Evolutionary conservation across 2,329 filamentous ascomycete genomes (phyloP).

Genomic region (Colletotrichum costaricense): DNA sequence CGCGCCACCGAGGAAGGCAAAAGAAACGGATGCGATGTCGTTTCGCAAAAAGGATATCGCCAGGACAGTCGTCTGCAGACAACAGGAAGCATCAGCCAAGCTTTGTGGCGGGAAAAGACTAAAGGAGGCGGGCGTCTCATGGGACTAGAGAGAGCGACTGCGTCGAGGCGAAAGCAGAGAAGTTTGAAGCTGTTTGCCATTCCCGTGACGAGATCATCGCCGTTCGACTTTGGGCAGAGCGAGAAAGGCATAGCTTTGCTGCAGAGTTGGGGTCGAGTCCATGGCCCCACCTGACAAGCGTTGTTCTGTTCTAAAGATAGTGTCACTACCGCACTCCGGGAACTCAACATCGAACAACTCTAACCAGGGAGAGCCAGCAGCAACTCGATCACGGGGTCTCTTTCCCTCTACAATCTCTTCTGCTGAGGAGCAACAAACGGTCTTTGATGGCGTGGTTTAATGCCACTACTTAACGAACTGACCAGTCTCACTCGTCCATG

Average conservation of each 20-base stretch:
- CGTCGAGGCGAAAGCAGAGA: not conserved
- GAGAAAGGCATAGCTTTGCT: not conserved
- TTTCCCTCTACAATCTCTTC: not conserved
- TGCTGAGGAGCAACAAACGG: constrained; percentile 5
- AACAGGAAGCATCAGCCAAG: not conserved
- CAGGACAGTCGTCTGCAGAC: not conserved
- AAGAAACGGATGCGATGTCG: not conserved
- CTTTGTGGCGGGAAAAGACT: not conserved
- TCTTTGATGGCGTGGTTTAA: not conserved
- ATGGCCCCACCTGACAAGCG: constrained; percentile 4
- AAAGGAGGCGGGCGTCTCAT: not conserved
- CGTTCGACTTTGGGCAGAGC: not conserved
- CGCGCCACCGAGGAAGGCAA: not conserved
- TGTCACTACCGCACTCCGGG: not conserved
- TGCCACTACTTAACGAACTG: constrained; percentile 15
- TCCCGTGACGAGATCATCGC: not conserved
- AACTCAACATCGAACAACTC: constrained; percentile 2
- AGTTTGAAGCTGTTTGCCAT: no score
- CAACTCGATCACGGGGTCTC: constrained; percentile 9
- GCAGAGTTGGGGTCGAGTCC: constrained; percentile 1
- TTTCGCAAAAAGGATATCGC: not conserved
- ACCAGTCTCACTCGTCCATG: not conserved
- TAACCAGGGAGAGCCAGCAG: constrained; percentile 2
- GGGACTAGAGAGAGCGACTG: not conserved
- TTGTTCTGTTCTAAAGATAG: constrained; percentile 27